Evolutionary conservation across 768 basidiomycete genomes (phyloP), one percentile per base, ranked within the genome.

Genomic region (Asterophora parasitica): DNA sequence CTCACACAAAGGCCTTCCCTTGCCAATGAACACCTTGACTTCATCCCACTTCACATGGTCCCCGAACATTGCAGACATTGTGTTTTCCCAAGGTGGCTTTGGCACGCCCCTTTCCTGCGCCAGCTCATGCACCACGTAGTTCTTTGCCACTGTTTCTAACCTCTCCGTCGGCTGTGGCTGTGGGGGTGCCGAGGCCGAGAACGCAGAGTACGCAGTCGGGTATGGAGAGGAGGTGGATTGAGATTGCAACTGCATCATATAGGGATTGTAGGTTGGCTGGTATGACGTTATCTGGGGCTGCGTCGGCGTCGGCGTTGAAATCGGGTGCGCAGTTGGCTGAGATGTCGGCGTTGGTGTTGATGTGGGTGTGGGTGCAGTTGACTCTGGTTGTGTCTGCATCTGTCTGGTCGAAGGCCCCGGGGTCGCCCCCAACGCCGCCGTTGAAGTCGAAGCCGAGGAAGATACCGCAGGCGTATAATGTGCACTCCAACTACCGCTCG

Each of bases 21-120:
- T 86, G 17, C 78, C 74, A 1, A 72, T 69, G 55, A 78, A 88
- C 5, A 84, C 83, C 50, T 74, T 79, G 16, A 88, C 49, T 23
- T 83, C 76, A 42, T 86, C 81, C 88, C 88, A 97, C 40, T 83
- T 76, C 7, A 85, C 83, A 55, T 94, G 85, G 42, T 86, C 74
- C 1, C 94, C 92, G 56, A 97, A 91, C 70, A 95, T 74, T 1
- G 89, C 83, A 6, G 74, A 58, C 84, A 93, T 88, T 9, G 85
- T 90, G 26, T 85, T 79, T 39, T 67, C 71, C 85, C 88, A 86
- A 0, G 64, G 59, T 0, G 86, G 83, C 49, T 80, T 79, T 0
- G 69, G 63, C 0, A 65, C 63, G 4, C 68, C 69, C 17, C 73
- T 65, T 1, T 64, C 60, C 51, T 85, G 79, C 2, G 66, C 70